These are phyloP conservation scores for Rhynchosporium graminicola DNA, from an alignment of 2,329 filamentous ascomycete genomes.

Conservation along the genomic window DNA sequence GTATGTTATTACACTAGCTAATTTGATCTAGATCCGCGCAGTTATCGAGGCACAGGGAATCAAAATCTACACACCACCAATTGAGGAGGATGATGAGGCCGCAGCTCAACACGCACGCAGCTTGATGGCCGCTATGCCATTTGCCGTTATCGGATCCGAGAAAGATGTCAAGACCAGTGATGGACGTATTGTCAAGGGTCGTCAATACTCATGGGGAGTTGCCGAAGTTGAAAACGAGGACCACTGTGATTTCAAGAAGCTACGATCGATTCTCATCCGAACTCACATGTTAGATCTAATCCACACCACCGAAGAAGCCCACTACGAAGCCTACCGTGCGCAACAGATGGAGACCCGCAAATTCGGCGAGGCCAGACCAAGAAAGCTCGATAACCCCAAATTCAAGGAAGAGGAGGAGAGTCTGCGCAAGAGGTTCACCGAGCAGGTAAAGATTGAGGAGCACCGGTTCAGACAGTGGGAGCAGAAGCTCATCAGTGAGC, in stretches of 20 bases:
- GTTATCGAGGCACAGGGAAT: conserved; percentile 98
- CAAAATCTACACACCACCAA: conserved; percentile 97
- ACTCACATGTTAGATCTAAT: conserved; percentile 99
- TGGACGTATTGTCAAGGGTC: conserved; percentile 95
- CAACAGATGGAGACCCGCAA: conserved; percentile 99
- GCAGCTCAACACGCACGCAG: conserved; percentile 92
- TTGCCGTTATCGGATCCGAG: conserved; percentile 97
- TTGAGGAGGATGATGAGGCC: conserved; percentile 97
- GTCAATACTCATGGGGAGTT: conserved; percentile 99
- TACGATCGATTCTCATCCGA: conserved; percentile 96
- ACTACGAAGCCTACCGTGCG: conserved; percentile 98
- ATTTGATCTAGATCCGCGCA: conserved; percentile 70
- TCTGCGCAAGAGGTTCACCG: conserved; percentile 97
- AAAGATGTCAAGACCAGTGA: conserved; percentile 98
- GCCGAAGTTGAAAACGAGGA: conserved; percentile 99
- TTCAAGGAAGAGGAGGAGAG: conserved; percentile 99
- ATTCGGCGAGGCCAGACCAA: conserved; percentile 93
- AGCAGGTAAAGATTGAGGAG: conserved; percentile 99
- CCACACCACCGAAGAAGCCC: conserved; percentile 97
- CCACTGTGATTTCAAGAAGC: conserved; percentile 99
- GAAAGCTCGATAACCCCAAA: conserved; percentile 99
- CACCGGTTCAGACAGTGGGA: conserved; percentile 99
- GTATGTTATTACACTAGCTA: conserved; percentile 37
- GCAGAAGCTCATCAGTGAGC: conserved; percentile 98
- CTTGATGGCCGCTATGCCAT: conserved; percentile 96